Conservation (phyloP, 345 rosid species). For the Dimocarpus longan region DNA sequence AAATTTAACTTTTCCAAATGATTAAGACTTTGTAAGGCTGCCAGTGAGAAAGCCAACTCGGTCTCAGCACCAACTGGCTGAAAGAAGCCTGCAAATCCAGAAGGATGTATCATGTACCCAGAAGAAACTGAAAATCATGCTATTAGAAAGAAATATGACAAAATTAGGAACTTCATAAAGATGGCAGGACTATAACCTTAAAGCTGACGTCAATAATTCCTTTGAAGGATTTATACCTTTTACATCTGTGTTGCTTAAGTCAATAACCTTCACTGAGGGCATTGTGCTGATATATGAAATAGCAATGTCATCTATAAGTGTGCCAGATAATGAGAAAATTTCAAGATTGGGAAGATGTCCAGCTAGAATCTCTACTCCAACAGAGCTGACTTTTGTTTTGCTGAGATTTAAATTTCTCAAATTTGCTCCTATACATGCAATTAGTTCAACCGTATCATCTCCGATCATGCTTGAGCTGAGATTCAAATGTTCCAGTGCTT, state of each 20-base stretch:
- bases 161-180: not conserved
- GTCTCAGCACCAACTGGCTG: slow-evolving; percentile 37
- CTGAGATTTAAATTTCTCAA: slow-evolving; percentile 67
- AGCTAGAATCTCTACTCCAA: slow-evolving; percentile 61
- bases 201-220: not conserved
- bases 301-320: slow-evolving; percentile 62
- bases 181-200: not conserved
- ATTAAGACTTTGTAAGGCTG: slow-evolving; percentile 50
- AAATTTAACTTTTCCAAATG: slow-evolving; percentile 61
- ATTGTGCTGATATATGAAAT: slow-evolving; percentile 59
- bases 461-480: slow-evolving; percentile 58
- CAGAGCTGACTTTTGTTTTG: slow-evolving; percentile 67
- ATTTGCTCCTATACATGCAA: slow-evolving; percentile 59
- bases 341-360: slow-evolving; percentile 71
- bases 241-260: slow-evolving; percentile 71
- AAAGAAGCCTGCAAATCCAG: slow-evolving; percentile 55
- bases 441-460: slow-evolving; percentile 64
- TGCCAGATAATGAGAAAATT: slow-evolving; percentile 55
- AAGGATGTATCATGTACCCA: slow-evolving; percentile 15
- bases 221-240: slow-evolving; percentile 49
- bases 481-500: slow-evolving; percentile 68
- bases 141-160: not conserved
- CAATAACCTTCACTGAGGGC: slow-evolving; percentile 59
- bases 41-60: slow-evolving; percentile 41
- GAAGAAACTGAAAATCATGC: not conserved